These are phyloP conservation scores for Pyronema domesticum DNA, from an alignment of 495 filamentous ascomycete species.

Conservation along the genomic window DNA sequence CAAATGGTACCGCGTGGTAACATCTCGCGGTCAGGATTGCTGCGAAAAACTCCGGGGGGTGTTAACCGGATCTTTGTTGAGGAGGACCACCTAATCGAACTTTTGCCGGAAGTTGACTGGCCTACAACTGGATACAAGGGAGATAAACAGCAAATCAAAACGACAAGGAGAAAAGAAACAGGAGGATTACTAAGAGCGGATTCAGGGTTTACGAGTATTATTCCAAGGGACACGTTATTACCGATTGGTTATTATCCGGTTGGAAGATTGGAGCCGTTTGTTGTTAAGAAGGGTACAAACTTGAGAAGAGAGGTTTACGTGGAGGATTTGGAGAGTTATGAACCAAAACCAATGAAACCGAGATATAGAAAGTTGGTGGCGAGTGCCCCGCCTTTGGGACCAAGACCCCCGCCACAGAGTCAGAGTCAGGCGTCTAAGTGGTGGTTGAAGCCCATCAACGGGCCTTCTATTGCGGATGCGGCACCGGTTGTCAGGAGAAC, in stretches of 20 bases:
- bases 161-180: not conserved
- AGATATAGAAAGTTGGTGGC: too few species aligned
- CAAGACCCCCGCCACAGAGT: too few species aligned
- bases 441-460: too few species aligned
- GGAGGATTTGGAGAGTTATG: not conserved
- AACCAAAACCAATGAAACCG: too few species aligned
- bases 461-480: too few species aligned
- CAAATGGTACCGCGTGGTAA: too few species aligned
- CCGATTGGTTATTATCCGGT: not conserved
- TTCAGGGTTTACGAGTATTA: not conserved
- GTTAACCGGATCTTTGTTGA: too few species aligned
- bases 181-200: not conserved
- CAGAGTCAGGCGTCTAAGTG: too few species aligned
- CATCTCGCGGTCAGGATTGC: not conserved
- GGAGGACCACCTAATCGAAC: too few species aligned
- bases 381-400: too few species aligned
- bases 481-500: too few species aligned
- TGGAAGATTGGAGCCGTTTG: not conserved
- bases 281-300: not conserved
- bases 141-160: not conserved
- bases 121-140: not conserved
- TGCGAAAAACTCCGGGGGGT: not conserved
- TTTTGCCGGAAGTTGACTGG: too few species aligned
- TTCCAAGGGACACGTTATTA: not conserved
- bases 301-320: not conserved